Percentiles rank a stretch among this genome's conserved stretches.
phyloP scores from a whole-genome alignment of 1,284 basidiomycete species.

The Leucoagaricus sp. region DNA sequence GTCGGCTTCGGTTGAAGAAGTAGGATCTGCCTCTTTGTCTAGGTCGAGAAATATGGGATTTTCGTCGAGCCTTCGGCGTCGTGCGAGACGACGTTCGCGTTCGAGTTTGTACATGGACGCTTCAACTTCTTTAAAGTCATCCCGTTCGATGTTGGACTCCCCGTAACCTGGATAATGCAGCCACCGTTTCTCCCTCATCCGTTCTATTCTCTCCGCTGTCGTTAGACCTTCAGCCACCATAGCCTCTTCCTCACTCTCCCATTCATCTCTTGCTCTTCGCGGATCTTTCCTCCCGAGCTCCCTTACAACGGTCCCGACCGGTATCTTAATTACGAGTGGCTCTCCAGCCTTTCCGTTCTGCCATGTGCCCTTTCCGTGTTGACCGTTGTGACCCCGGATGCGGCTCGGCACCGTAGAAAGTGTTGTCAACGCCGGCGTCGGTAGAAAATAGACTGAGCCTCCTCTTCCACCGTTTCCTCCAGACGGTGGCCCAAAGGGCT shows the following conservation, averaged over 20 bases:
- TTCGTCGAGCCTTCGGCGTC: constrained; percentile 42
- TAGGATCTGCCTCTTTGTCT: constrained; percentile 47
- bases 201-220: constrained; percentile 49
- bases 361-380: constrained; percentile 80
- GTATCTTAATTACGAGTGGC: constrained; percentile 79
- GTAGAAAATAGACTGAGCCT: constrained; percentile 82
- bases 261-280: constrained; percentile 59
- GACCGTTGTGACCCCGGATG: constrained; percentile 68
- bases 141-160: constrained; percentile 63
- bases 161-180: constrained; percentile 76
- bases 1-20: constrained; percentile 36
- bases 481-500: constrained; percentile 80
- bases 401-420: constrained; percentile 73
- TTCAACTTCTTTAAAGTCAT: constrained; percentile 78
- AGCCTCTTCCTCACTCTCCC: constrained; percentile 69
- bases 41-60: constrained; percentile 62
- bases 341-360: constrained; percentile 76
- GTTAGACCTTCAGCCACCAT: constrained; percentile 44
- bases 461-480: constrained; percentile 91
- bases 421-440: constrained; percentile 75
- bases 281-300: constrained; percentile 70
- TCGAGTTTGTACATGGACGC: constrained; percentile 62
- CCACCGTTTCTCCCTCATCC: constrained; percentile 72
- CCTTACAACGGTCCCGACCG: constrained; percentile 85
- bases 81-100: constrained; percentile 51